phyloP scores from a whole-genome alignment of 305 asterid genomes.

The Vinca major region DNA sequence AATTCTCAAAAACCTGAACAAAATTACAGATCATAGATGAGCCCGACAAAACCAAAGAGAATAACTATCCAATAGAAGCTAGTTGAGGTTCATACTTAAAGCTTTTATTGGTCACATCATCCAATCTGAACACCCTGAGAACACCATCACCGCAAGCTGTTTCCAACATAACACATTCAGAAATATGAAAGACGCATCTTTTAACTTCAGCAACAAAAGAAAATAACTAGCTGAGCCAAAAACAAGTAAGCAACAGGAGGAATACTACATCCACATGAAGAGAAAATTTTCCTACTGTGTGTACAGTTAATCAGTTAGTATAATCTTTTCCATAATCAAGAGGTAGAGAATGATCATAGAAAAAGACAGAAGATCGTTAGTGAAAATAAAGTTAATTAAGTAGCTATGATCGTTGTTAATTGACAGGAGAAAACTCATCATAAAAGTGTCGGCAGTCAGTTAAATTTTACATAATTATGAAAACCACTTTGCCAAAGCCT shows the following conservation, averaged over 20 bases:
- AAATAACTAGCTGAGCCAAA: not conserved
- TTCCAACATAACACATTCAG: not conserved
- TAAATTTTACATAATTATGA: not conserved
- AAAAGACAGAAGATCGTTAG: not conserved
- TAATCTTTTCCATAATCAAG: not conserved
- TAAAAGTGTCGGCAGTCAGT: too few relatives aligned
- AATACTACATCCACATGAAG: not conserved
- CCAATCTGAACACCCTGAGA: slow-evolving; percentile 89
- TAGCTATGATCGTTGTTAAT: not conserved
- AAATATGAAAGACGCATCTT: not conserved
- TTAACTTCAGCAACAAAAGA: not conserved
- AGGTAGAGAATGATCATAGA: not conserved
- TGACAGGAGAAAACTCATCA: too few relatives aligned
- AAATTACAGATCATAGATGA: slow-evolving; percentile 6
- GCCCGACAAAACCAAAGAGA: not conserved
- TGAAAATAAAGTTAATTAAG: not conserved
- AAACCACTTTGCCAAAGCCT: not conserved
- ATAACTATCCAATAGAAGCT: not conserved
- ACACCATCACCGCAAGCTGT: slow-evolving; percentile 91
- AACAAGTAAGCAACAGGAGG: not conserved
- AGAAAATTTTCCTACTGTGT: not conserved
- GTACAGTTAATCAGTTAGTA: not conserved
- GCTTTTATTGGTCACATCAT: slow-evolving; percentile 89
- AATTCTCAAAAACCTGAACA: slow-evolving; percentile 73
- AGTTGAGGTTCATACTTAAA: slow-evolving; percentile 61